Evolutionary conservation across 176 grass and related monocot genomes (phyloP).

Genomic region (Ensete glaucum): DNA sequence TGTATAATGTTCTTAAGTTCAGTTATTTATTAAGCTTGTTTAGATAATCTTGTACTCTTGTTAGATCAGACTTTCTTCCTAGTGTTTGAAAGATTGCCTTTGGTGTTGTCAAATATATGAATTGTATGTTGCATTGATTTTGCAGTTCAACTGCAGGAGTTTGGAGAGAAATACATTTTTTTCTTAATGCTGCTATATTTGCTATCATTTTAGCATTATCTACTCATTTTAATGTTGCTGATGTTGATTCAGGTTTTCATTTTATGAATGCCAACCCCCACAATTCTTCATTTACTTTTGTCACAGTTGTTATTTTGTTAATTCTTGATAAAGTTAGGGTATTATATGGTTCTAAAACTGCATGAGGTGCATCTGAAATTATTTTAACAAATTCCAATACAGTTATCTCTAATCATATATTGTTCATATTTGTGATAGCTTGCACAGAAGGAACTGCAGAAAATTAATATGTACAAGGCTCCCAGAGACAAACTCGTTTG

Average conservation of each 20-base stretch:
- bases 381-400: background rate
- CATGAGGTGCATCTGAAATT: background rate
- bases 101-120: background rate
- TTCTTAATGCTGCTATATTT: background rate
- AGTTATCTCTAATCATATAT: constrained; percentile 4
- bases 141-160: background rate
- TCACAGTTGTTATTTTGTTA: background rate
- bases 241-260: background rate
- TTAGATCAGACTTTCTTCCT: background rate
- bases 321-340: background rate
- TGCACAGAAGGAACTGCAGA: constrained; percentile 91
- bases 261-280: background rate
- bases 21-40: too few relatives aligned
- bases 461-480: constrained; percentile 96
- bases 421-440: constrained; percentile 44
- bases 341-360: background rate
- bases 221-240: background rate
- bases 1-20: too few relatives aligned
- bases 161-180: background rate
- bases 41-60: too few relatives aligned
- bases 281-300: background rate
- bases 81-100: background rate
- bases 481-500: constrained; percentile 93
- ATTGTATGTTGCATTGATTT: background rate
- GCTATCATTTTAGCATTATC: background rate